Conservation (phyloP, 805 yeast genomes). For the Cyberlindnera misumaiensis region DNA sequence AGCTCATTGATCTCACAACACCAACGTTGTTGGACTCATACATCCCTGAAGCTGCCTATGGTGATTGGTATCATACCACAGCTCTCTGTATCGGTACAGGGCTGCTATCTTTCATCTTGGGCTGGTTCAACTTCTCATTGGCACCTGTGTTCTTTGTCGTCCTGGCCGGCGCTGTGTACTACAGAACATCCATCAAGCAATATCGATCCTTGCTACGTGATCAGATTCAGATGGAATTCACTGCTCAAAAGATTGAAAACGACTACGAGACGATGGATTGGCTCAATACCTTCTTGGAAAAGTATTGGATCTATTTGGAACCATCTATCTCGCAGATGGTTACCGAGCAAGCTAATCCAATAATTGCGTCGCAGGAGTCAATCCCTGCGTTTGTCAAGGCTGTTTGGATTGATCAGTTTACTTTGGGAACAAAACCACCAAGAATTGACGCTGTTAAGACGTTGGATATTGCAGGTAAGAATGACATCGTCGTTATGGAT, state of each 20-base stretch:
- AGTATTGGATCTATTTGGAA: slow-evolving; percentile 88
- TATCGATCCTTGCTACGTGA: slow-evolving; percentile 72
- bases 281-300: slow-evolving; percentile 83
- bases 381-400: slow-evolving; percentile 78
- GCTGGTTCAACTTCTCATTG: slow-evolving; percentile 67
- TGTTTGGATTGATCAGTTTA: slow-evolving; percentile 80
- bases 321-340: slow-evolving; percentile 85
- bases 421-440: slow-evolving; percentile 94
- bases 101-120: slow-evolving; percentile 68
- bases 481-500: slow-evolving; percentile 95
- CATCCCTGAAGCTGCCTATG: slow-evolving; percentile 70
- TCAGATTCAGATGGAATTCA: slow-evolving; percentile 78
- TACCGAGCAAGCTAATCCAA: slow-evolving; percentile 78
- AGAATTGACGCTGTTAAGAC: slow-evolving; percentile 88
- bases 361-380: slow-evolving; percentile 67
- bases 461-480: slow-evolving; percentile 70
- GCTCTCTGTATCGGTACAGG: slow-evolving; percentile 64
- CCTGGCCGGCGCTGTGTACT: slow-evolving; percentile 55
- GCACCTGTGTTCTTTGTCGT: slow-evolving; percentile 78
- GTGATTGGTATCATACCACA: slow-evolving; percentile 96
- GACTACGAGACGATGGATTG: slow-evolving; percentile 95
- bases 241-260: slow-evolving; percentile 72
- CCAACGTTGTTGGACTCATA: slow-evolving; percentile 72
- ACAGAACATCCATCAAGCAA: slow-evolving; percentile 77
- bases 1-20: slow-evolving; percentile 60